A percentile compares a stretch with the other conserved stretches of the same genome.
phyloP scores from a whole-genome alignment of 2,329 filamentous ascomycete species.

The Byssoonygena ceratinophila region DNA sequence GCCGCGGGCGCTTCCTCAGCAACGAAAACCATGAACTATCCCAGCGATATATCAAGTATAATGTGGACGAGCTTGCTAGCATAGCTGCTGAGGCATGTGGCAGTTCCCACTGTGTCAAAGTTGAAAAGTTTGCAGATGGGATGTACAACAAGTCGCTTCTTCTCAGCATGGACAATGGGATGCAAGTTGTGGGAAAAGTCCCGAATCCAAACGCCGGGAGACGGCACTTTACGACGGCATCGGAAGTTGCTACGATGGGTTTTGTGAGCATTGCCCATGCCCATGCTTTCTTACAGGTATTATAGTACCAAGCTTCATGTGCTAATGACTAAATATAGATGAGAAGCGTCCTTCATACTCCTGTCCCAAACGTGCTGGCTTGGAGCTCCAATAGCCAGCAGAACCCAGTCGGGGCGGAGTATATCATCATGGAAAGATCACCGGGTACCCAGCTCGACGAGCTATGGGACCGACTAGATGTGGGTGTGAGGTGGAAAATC shows the following conservation, averaged over 20 bases:
- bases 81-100: conserved; percentile 24
- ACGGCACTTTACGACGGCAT: conserved; percentile 22
- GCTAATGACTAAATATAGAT: not conserved
- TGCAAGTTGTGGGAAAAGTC: conserved; percentile 16
- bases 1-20: conserved; percentile 22
- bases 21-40: conserved; percentile 20
- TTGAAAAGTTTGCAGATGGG: conserved; percentile 24
- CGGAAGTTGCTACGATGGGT: conserved; percentile 32
- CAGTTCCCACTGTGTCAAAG: conserved; percentile 24
- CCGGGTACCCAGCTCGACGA: conserved; percentile 22
- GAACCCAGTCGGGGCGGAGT: conserved; percentile 26
- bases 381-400: conserved; percentile 23
- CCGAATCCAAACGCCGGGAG: conserved; percentile 17
- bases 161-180: conserved; percentile 20
- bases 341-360: not conserved
- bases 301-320: not conserved
- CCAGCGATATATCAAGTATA: conserved; percentile 10
- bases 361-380: conserved; percentile 2
- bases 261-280: conserved; percentile 17
- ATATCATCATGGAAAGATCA: conserved; percentile 23
- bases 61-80: not conserved
- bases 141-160: conserved; percentile 26
- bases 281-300: not conserved
- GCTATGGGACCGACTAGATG: conserved; percentile 24
- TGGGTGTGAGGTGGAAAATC: conserved; percentile 21